Evolutionary conservation across 1,139 yeast genomes (phyloP), one percentile per base, ranked within the genome.

Genomic region (Candida mesenterica): DNA sequence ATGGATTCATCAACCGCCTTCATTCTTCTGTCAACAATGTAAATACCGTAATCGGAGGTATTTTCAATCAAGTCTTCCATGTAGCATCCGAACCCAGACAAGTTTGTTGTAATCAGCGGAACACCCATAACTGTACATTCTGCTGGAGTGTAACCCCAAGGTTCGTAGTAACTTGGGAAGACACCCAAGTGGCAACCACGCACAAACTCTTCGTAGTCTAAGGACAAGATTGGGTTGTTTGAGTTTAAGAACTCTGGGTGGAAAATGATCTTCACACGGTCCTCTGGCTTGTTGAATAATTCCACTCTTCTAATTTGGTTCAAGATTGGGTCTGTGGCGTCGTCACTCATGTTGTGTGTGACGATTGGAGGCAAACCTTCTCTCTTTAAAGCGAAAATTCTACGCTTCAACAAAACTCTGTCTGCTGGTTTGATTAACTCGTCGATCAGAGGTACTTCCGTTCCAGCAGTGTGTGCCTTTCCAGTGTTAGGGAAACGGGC

Each of bases 71-170:
- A 72, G 59, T 92, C 97, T 63, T 92, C 98, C 97, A 92, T 92
- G 67, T 92, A 92, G 50, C 97, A 94, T 37, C 98, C 98, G 58
- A 92, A 92, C 2, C 98, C 98, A 6, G 97, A 88, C 46, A 92
- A 71, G 61, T 92, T 92, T 34, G 98, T 92, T 17, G 98, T 90
- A 54, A 92, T 87, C n/a, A 96, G 87, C 14, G 98, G 98, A 39
- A 92, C 95, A 42, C 98, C 98, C 98, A 92, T 92, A 24, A 92
- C 98, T 1, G 98, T 92, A 70, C 98, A 92, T 61, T 92, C 98
- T 8, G 97, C 97, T 8, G 98, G 98, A 4, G 98, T 92, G 63
- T 92, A 92, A 24, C 98, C 98, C 98, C 98, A 92, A 5, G 98
- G 98, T 64, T 92, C 98, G 57, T 92, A 92, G 65, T 92, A 92